Evolutionary conservation across 2,329 filamentous ascomycete genomes (phyloP).

Genomic region (Stachybotrys echinatus): DNA sequence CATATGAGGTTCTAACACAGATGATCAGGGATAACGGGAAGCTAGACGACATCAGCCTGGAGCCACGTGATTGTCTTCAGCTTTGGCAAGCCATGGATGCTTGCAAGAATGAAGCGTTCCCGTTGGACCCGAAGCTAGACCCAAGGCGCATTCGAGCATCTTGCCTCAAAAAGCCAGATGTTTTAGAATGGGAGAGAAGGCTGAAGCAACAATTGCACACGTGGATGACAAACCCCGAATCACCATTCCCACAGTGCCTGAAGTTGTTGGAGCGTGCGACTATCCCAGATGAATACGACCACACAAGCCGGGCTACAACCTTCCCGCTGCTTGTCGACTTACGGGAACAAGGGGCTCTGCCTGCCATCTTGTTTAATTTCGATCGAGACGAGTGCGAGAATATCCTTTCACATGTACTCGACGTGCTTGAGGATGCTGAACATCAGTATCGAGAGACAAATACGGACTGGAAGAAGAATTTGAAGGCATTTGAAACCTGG

Average conservation of each 20-base stretch:
- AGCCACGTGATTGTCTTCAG: constrained; percentile 64
- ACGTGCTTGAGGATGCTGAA: constrained; percentile 36
- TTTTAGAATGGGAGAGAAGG: constrained; percentile 57
- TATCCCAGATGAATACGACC: not conserved
- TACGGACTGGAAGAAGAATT: constrained; percentile 53
- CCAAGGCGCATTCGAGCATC: constrained; percentile 35
- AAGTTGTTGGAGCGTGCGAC: constrained; percentile 31
- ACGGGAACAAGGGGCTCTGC: constrained; percentile 59
- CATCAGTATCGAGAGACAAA: constrained; percentile 49
- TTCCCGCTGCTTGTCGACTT: constrained; percentile 56
- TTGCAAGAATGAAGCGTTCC: constrained; percentile 44
- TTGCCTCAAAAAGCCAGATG: constrained; percentile 58
- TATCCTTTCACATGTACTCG: constrained; percentile 45
- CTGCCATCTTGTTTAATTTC: constrained; percentile 74
- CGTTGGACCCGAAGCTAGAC: constrained; percentile 28
- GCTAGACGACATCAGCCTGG: constrained; percentile 62
- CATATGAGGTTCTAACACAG: too few relatives aligned
- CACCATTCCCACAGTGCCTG: constrained; percentile 37
- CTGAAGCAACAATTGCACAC: constrained; percentile 53
- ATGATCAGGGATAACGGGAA: constrained; percentile 40
- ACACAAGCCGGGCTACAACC: not conserved
- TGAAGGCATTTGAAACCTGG: constrained; percentile 46
- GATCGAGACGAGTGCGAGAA: constrained; percentile 61
- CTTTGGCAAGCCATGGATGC: constrained; percentile 62
- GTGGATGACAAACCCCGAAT: constrained; percentile 53